These are phyloP conservation scores for Chlorencoelia australis DNA, from an alignment of 2,329 filamentous ascomycete genomes.

Conservation along the genomic window DNA sequence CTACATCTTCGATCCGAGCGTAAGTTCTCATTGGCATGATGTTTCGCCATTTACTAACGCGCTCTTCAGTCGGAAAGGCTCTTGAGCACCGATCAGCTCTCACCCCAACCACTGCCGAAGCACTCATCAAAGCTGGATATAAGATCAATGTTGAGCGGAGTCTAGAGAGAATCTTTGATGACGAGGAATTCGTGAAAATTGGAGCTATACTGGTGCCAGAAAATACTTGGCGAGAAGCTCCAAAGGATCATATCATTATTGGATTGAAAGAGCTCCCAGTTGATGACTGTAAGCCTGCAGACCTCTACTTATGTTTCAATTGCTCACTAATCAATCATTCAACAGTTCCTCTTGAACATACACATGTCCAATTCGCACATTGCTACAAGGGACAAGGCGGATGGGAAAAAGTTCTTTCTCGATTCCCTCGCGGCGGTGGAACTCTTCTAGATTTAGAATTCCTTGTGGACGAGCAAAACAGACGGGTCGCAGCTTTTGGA, in stretches of 20 bases:
- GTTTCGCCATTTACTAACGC: slow-evolving; percentile 20
- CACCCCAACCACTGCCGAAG: slow-evolving; percentile 38
- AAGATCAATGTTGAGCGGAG: slow-evolving; percentile 57
- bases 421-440: slow-evolving; percentile 68
- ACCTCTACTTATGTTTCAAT: not conserved
- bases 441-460: slow-evolving; percentile 83
- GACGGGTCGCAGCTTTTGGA: slow-evolving; percentile 52
- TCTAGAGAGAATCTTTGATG: slow-evolving; percentile 55
- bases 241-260: slow-evolving; percentile 59
- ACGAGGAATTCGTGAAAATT: slow-evolving; percentile 49
- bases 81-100: slow-evolving; percentile 33
- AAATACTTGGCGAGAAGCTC: slow-evolving; percentile 58
- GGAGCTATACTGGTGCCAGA: slow-evolving; percentile 57
- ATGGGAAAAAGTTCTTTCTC: slow-evolving; percentile 69
- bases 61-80: slow-evolving; percentile 29
- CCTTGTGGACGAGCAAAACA: slow-evolving; percentile 60
- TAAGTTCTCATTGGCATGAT: slow-evolving; percentile 21
- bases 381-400: slow-evolving; percentile 69
- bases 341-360: slow-evolving; percentile 58
- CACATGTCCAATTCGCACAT: slow-evolving; percentile 62
- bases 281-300: slow-evolving; percentile 44
- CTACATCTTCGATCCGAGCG: slow-evolving; percentile 32
- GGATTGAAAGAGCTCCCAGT: slow-evolving; percentile 72
- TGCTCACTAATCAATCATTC: slow-evolving; percentile 5
- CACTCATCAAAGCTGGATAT: slow-evolving; percentile 59